Percentiles rank a stretch among this genome's conserved stretches.
These are phyloP conservation scores for Aspergillus tamarii DNA, from an alignment of 2,329 filamentous ascomycete genomes.

Conservation along the genomic window DNA sequence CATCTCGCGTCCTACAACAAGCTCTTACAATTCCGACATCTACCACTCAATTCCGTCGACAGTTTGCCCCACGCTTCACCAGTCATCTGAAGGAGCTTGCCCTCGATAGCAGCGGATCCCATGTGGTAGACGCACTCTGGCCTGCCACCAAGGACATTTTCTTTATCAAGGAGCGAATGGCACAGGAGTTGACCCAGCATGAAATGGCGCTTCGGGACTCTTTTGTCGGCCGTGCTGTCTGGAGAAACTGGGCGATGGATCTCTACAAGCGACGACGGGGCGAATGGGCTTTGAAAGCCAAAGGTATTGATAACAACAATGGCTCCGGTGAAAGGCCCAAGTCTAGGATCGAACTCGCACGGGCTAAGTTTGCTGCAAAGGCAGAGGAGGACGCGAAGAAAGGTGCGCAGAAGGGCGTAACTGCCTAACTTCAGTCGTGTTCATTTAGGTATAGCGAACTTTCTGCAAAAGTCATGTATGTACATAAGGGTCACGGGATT, in stretches of 20 bases:
- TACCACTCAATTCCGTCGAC: slow-evolving; percentile 60
- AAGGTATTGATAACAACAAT: slow-evolving; percentile 47
- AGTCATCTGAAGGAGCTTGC: slow-evolving; percentile 64
- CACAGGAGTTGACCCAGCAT: slow-evolving; percentile 62
- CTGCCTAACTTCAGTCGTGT: slow-evolving; percentile 6
- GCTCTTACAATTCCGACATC: slow-evolving; percentile 60
- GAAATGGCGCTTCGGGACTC: slow-evolving; percentile 67
- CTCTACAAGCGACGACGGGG: slow-evolving; percentile 64
- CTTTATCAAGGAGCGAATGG: slow-evolving; percentile 69
- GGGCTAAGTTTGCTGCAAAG: slow-evolving; percentile 58
- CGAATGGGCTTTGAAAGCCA: slow-evolving; percentile 67
- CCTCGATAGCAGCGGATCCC: slow-evolving; percentile 65
- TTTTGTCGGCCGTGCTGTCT: slow-evolving; percentile 67
- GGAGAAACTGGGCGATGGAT: slow-evolving; percentile 76
- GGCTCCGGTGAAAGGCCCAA: slow-evolving; percentile 42
- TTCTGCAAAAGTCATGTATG: neutral
- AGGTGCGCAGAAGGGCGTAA: slow-evolving; percentile 7
- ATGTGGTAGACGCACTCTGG: slow-evolving; percentile 70
- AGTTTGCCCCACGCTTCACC: slow-evolving; percentile 66
- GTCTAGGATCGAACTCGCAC: slow-evolving; percentile 60
- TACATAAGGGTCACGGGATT: neutral
- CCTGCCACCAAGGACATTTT: slow-evolving; percentile 64
- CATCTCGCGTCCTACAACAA: slow-evolving; percentile 67
- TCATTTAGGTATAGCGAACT: neutral
- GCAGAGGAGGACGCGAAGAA: slow-evolving; percentile 21